These are phyloP conservation scores for Aspergillus caelatus DNA, from an alignment of 2,329 filamentous ascomycete species.

Conservation along the genomic window DNA sequence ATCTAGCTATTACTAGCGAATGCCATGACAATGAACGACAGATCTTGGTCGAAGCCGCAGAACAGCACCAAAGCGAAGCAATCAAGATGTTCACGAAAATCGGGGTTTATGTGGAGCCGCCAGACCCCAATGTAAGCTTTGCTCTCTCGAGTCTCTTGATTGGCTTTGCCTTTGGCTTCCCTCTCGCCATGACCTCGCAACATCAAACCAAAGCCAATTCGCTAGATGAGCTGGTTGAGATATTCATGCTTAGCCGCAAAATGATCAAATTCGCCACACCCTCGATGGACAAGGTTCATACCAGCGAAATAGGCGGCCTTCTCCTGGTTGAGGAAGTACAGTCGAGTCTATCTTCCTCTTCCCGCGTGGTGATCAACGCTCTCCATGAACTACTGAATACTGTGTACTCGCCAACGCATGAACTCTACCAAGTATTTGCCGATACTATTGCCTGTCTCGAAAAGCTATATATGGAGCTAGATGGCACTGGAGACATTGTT, in stretches of 20 bases:
- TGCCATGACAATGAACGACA: slow-evolving; percentile 20
- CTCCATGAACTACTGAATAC: background rate
- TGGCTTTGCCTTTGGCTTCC: slow-evolving; percentile 22
- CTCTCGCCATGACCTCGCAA: slow-evolving; percentile 13
- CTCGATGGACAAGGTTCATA: background rate
- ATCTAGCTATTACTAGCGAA: slow-evolving; percentile 23
- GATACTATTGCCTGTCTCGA: background rate
- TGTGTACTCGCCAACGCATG: background rate
- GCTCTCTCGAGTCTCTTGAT: slow-evolving; percentile 9
- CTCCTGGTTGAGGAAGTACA: slow-evolving; percentile 4
- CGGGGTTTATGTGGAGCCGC: background rate
- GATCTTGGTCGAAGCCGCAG: background rate
- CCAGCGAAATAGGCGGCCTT: background rate
- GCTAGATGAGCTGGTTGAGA: background rate
- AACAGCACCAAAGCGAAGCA: background rate
- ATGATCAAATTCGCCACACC: background rate
- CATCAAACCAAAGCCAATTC: background rate
- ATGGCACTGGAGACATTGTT: background rate
- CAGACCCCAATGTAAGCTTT: background rate
- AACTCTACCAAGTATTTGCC: background rate
- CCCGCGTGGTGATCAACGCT: background rate
- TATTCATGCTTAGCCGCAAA: slow-evolving; percentile 8
- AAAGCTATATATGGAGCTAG: background rate
- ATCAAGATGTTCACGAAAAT: background rate
- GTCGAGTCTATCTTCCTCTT: background rate